A percentile compares a stretch with the other conserved stretches of the same genome.
phyloP scores from a whole-genome alignment of 345 rosid species.

The Citrus hindsii region DNA sequence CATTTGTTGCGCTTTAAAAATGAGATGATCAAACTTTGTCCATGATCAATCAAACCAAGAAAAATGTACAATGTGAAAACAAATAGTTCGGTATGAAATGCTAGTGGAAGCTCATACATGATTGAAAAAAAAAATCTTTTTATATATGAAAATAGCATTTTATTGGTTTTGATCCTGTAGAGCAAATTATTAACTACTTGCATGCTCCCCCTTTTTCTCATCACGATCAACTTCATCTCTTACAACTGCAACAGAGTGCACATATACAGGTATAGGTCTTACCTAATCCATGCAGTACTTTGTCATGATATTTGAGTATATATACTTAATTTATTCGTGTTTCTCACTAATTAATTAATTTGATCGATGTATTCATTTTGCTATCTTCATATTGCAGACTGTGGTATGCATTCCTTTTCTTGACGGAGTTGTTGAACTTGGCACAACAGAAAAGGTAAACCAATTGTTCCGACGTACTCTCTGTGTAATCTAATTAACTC shows the following conservation, averaged over 20 bases:
- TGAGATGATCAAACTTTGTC: too few relatives aligned
- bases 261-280: conserved; percentile 47
- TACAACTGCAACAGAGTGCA: conserved; percentile 47
- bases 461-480: too few relatives aligned
- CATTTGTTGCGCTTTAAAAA: too few relatives aligned
- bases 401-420: conserved; percentile 88
- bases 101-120: too few relatives aligned
- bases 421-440: conserved; percentile 88
- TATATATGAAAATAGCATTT: too few relatives aligned
- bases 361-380: not conserved
- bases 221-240: not conserved
- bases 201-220: not conserved
- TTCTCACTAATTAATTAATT: not conserved
- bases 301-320: not conserved
- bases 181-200: not conserved
- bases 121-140: too few relatives aligned
- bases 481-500: too few relatives aligned
- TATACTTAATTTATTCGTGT: not conserved
- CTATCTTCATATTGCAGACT: conserved; percentile 45
- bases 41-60: too few relatives aligned
- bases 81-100: too few relatives aligned
- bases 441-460: conserved; percentile 67
- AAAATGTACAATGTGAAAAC: too few relatives aligned
- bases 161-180: not conserved
- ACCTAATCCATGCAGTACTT: not conserved